Evolutionary conservation across 2,329 filamentous ascomycete species (phyloP).

Genomic region (Beauveria sp.): DNA sequence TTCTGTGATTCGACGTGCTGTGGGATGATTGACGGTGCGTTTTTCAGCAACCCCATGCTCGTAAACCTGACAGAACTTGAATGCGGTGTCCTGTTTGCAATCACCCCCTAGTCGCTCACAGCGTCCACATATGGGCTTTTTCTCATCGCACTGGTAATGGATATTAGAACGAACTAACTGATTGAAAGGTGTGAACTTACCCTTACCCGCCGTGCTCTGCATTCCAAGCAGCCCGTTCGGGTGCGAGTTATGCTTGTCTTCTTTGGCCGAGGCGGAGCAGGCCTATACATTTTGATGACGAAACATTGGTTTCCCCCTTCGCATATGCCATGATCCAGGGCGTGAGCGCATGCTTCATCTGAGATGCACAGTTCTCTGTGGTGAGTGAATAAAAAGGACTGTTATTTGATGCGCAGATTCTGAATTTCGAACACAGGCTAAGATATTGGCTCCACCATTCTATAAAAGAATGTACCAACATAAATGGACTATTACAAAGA

Average conservation of each 20-base stretch:
- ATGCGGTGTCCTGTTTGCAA: neutral
- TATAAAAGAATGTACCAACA: too few species aligned
- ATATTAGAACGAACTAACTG: neutral
- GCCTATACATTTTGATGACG: constrained; percentile 16
- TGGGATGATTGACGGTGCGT: neutral
- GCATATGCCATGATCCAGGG: neutral
- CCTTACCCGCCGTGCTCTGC: constrained; percentile 15
- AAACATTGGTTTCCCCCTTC: too few species aligned
- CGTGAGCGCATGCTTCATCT: too few species aligned
- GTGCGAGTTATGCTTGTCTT: constrained; percentile 18
- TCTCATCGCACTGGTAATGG: constrained; percentile 8
- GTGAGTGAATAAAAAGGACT: neutral
- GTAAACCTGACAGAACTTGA: constrained; percentile 1
- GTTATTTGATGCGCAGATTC: too few species aligned
- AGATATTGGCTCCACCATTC: too few species aligned
- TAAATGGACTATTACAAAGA: too few species aligned
- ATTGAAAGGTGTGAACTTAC: neutral
- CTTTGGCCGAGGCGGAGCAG: constrained; percentile 15
- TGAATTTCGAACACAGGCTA: too few species aligned
- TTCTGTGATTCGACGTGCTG: neutral
- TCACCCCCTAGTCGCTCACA: constrained; percentile 5
- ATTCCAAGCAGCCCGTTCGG: constrained; percentile 16
- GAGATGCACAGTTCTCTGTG: neutral
- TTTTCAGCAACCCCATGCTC: neutral
- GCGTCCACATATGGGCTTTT: constrained; percentile 5